phyloP scores from a whole-genome alignment of 2,329 filamentous ascomycete genomes.

The Colletotrichum orbiculare region DNA sequence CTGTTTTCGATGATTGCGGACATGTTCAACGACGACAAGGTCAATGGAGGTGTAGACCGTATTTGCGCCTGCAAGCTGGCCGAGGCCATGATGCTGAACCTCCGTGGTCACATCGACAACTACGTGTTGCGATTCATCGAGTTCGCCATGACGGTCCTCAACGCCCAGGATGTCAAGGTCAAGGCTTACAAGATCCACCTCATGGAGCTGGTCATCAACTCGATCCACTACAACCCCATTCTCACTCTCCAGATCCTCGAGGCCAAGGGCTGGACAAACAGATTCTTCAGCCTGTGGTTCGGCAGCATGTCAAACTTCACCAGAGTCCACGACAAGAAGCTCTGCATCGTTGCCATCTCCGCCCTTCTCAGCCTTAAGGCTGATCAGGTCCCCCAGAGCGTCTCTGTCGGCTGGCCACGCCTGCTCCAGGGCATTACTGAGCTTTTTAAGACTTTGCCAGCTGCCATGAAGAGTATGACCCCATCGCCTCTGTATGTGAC shows the following conservation, averaged over 20 bases:
- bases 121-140: slow-evolving; percentile 90
- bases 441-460: slow-evolving; percentile 90
- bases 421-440: slow-evolving; percentile 88
- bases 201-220: slow-evolving; percentile 99
- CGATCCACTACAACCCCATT: slow-evolving; percentile 95
- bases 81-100: slow-evolving; percentile 96
- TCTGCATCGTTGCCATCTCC: slow-evolving; percentile 94
- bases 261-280: slow-evolving; percentile 93
- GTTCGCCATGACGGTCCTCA: slow-evolving; percentile 87
- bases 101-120: slow-evolving; percentile 87
- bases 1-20: slow-evolving; percentile 94
- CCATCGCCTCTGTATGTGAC: no score
- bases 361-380: slow-evolving; percentile 82
- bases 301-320: slow-evolving; percentile 93
- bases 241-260: slow-evolving; percentile 90
- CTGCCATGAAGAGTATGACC: slow-evolving; percentile 82
- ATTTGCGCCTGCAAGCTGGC: slow-evolving; percentile 98
- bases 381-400: slow-evolving; percentile 88
- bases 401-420: slow-evolving; percentile 94
- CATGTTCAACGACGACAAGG: slow-evolving; percentile 92
- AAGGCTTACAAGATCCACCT: slow-evolving; percentile 96
- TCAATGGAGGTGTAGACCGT: slow-evolving; percentile 85
- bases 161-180: slow-evolving; percentile 80
- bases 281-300: slow-evolving; percentile 99
- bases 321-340: slow-evolving; percentile 97